A percentile compares a stretch with the other conserved stretches of the same genome.
Evolutionary conservation across 345 rosid species (phyloP).

Genomic region (Brassica carinata): DNA sequence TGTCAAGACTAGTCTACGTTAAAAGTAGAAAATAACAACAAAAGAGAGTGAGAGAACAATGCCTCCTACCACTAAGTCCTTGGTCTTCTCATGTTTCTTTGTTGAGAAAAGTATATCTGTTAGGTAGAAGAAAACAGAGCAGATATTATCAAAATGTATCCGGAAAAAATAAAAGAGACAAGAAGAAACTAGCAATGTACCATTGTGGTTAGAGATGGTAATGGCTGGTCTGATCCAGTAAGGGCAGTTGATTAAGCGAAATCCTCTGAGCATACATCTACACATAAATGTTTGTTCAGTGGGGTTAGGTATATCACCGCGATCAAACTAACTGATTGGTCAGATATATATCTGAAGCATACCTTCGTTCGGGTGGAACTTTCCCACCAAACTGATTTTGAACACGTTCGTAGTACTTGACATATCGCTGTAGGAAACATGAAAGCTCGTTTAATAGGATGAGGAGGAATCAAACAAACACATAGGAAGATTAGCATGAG

Average conservation of each 20-base stretch:
- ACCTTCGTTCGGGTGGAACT: conserved; percentile 80
- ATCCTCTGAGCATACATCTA: conserved; percentile 95
- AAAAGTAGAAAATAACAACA: conserved; percentile 1
- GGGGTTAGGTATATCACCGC: conserved; percentile 3
- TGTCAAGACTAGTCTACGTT: neutral
- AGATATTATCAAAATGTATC: neutral
- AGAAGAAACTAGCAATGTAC: conserved; percentile 44
- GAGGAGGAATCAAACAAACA: neutral
- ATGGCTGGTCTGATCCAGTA: conserved; percentile 94
- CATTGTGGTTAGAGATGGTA: conserved; percentile 72
- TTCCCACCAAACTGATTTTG: conserved; percentile 62
- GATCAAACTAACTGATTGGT: conserved; percentile 15
- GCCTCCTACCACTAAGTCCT: conserved; percentile 67
- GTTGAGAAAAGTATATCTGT: conserved; percentile 81
- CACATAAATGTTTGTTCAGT: conserved; percentile 23
- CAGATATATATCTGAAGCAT: conserved; percentile 24
- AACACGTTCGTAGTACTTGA: conserved; percentile 69
- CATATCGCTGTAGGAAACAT: conserved; percentile 63
- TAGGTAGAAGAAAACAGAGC: conserved; percentile 19
- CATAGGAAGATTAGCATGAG: conserved; percentile 28
- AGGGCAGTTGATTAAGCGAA: conserved; percentile 87
- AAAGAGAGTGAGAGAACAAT: conserved; percentile 3
- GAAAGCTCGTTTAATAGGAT: conserved; percentile 22
- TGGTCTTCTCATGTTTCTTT: conserved; percentile 77
- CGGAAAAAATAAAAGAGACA: neutral